Base-by-base conservation (phyloP, 1,284 basidiomycete genomes). In the Xerocomus amazonicus region DNA sequence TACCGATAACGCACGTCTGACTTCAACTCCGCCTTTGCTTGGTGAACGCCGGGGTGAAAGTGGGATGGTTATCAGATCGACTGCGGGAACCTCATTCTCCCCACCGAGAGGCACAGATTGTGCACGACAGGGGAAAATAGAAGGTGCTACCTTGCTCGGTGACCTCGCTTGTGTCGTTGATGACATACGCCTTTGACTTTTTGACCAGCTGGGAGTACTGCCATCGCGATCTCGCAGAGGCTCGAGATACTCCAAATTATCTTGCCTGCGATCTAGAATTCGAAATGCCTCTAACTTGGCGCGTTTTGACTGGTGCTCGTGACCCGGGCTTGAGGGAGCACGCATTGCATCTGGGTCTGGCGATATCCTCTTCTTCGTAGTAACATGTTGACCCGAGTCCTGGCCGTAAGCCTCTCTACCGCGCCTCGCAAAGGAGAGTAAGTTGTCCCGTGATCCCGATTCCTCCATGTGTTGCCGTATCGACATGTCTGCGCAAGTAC, bases 11-110 rank as follows among this genome's bases (percentile, higher is more conserved):
- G 63, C 64, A 31, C 65, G 55, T 29, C 32, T 56, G n/a, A 65
- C 40, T 47, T 67, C 61, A 17, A 66, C 45, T 9, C n/a, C 29
- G 6, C 31, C 28, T 39, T 58, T 65, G 23, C 40, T 43, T 34
- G 64, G 60, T 37, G 62, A 66, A 38, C 64, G 60, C 9, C 39
- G 52, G 6, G 67, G 63, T 38, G 63, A 65, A 42, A 53, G 56
- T n/a, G 54, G 53, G n/a, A 66, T 34, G 3, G 53, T 47, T 13
- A 50, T 58, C 19, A 63, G 34, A 23, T 63, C 65, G 26, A 63
- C 13, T 29, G 52, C 40, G 14, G 26, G 54, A 34, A 56, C 47
- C 5, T 42, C 51, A 6, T 28, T 36, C 27, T 50, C 59, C 33
- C 39, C 50, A 19, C 44, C 45, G 14, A 63, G 54, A 19, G 66